These are phyloP conservation scores for Pseudogymnoascus sp. DNA, from an alignment of 2,329 filamentous ascomycete species.

Conservation along the genomic window DNA sequence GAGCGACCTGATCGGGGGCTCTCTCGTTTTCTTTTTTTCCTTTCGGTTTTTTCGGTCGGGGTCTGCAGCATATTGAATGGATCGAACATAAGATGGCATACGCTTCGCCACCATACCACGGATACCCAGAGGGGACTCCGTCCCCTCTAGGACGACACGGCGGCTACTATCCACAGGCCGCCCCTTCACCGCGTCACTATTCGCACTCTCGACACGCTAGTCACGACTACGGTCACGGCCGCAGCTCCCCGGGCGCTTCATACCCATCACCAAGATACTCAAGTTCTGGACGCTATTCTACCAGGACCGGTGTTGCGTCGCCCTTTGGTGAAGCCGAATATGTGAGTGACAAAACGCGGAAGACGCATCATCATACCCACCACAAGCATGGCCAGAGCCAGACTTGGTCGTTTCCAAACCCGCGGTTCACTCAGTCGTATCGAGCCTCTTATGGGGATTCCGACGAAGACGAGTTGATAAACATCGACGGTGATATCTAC, in stretches of 20 bases:
- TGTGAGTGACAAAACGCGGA: conserved; percentile 28
- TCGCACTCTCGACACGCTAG: conserved; percentile 26
- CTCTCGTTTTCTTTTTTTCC: background rate
- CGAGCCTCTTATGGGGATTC: conserved; percentile 30
- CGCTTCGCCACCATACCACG: conserved; percentile 20
- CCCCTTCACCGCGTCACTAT: conserved; percentile 22
- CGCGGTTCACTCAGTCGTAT: conserved; percentile 28
- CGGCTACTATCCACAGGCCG: conserved; percentile 21
- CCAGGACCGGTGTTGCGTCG: conserved; percentile 15
- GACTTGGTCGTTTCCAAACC: conserved; percentile 11
- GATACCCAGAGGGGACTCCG: conserved; percentile 25
- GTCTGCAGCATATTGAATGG: conserved; percentile 6
- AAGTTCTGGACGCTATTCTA: conserved; percentile 29
- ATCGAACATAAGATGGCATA: conserved; percentile 9
- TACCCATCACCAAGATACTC: conserved; percentile 29
- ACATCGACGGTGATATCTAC: conserved; percentile 21
- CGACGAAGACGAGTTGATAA: conserved; percentile 28
- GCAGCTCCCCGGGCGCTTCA: conserved; percentile 18
- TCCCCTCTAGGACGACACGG: conserved; percentile 26
- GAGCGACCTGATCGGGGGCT: background rate
- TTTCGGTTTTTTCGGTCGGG: conserved; percentile 7
- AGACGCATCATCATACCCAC: conserved; percentile 24
- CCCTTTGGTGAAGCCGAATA: conserved; percentile 25
- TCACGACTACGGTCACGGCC: conserved; percentile 25
- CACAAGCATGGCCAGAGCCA: conserved; percentile 16